Evolutionary conservation across 345 rosid genomes (phyloP), one percentile per base, ranked within the genome.

Genomic region (Salix arbutifolia): DNA sequence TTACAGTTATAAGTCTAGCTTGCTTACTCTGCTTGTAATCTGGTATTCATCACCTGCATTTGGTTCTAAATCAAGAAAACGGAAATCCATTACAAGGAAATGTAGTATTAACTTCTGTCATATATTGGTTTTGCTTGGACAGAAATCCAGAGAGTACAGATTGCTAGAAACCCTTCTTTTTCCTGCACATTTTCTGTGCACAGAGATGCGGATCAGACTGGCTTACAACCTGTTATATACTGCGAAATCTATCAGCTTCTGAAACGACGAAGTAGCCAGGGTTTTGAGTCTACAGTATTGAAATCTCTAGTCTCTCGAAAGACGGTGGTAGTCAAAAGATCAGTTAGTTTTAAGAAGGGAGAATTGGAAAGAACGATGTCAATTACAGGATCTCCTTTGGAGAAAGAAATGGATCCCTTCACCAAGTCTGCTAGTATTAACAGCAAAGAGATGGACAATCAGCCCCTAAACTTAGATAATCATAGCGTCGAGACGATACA

Each of bases 241-340:
- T 1, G 98, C 92, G 4, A 93, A 88, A 76, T 93, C 99, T 69
- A 79, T 93, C 52, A 83, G 92, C 87, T 87, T 90, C 38, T 97
- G 98, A 31, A 90, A 84, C 60, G 85, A 88, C 66, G 90, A 83
- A 11, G 88, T 0, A 79, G 78, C 33, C 71, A 56, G 8, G 85
- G 90, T 78, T 68, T 83, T 1, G 94, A 92, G 80, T 90, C 94
- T 5, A 84, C 74, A 19, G 91, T 92, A 56, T 21, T 87, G 71
- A 90, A 89, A 78, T 93, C 96, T 19, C 6, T 77, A 31, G 97
- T 88, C 81, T 89, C 91, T 31, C 91, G 97, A 65, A 83, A 84
- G 87, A 96, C 87, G 90, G 69, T 48, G 4, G 6, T 86, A 48
- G 50, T 84, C 21, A 96, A 93, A 84, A 85, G 91, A 81, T 89